Evolutionary conservation across 2,329 filamentous ascomycete species (phyloP).

Genomic region (Calonectria honghensis): DNA sequence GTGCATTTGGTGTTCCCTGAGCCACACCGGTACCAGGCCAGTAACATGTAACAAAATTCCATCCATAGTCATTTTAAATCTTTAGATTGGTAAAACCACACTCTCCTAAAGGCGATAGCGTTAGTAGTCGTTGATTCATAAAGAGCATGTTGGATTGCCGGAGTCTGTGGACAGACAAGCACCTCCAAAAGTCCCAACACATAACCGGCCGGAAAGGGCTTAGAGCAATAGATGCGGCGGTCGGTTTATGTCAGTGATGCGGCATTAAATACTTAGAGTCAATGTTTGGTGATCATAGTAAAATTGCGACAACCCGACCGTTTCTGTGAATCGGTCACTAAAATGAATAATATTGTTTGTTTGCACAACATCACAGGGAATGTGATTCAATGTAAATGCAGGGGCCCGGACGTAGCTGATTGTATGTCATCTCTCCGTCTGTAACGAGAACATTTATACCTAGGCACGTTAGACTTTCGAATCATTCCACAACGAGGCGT

Average conservation of each 20-base stretch:
- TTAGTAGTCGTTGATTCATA: not conserved
- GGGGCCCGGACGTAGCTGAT: not conserved
- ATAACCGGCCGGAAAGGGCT: constrained; percentile 9
- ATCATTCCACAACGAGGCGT: constrained; percentile 7
- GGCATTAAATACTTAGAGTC: not conserved
- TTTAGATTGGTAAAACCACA: not conserved
- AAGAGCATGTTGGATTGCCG: not conserved
- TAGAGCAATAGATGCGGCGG: not conserved
- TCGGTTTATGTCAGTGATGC: not conserved
- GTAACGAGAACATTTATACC: too few species aligned
- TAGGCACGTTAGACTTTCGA: not conserved
- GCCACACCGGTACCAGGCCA: too few species aligned
- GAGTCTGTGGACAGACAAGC: too few species aligned
- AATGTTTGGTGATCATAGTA: not conserved
- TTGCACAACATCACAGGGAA: too few species aligned
- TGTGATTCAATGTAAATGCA: not conserved
- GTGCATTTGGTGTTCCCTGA: too few species aligned
- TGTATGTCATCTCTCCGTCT: too few species aligned
- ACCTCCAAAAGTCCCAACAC: not conserved
- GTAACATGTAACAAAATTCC: too few species aligned
- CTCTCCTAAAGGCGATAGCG: not conserved
- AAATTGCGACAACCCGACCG: not conserved
- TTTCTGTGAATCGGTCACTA: not conserved
- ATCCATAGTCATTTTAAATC: too few species aligned
- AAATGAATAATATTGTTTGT: not conserved